These are phyloP conservation scores for Carex sylvatica DNA, from an alignment of 202 grass and related monocot genomes.

Conservation along the genomic window DNA sequence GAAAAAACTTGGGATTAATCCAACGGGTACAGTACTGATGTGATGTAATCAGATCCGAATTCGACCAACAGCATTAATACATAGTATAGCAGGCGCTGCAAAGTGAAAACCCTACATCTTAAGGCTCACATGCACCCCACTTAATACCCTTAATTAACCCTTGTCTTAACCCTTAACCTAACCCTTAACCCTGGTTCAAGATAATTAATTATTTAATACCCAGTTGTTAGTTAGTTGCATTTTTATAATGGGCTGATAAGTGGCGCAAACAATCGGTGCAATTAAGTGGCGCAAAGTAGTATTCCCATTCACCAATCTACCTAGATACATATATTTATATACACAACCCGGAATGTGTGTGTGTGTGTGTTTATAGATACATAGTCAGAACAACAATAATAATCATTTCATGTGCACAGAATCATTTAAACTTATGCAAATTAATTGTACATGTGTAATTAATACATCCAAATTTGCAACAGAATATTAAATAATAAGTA, in stretches of 20 bases:
- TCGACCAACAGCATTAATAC: neutral
- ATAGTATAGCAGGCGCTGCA: constrained; percentile 19
- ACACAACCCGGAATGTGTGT: too few species aligned
- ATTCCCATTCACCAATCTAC: too few species aligned
- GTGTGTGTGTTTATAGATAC: too few species aligned
- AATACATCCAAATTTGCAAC: neutral
- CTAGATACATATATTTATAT: too few species aligned
- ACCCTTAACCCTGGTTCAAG: constrained; percentile 24
- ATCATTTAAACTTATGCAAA: neutral
- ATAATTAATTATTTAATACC: constrained; percentile 14
- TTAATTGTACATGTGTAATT: neutral
- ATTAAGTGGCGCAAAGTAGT: too few species aligned
- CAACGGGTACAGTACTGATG: neutral
- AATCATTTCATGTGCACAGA: neutral
- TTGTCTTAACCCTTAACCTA: constrained; percentile 34
- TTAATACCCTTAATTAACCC: constrained; percentile 34
- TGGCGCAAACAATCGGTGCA: constrained; percentile 5
- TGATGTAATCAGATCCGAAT: neutral
- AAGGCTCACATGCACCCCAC: constrained; percentile 32
- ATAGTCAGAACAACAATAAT: neutral
- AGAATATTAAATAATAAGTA: neutral
- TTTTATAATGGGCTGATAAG: constrained; percentile 1
- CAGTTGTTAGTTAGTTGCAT: constrained; percentile 18
- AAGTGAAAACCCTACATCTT: constrained; percentile 28
- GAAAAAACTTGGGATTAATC: neutral